Evolutionary conservation across 2,329 filamentous ascomycete species (phyloP).

Genomic region (Seiridium cupressi): DNA sequence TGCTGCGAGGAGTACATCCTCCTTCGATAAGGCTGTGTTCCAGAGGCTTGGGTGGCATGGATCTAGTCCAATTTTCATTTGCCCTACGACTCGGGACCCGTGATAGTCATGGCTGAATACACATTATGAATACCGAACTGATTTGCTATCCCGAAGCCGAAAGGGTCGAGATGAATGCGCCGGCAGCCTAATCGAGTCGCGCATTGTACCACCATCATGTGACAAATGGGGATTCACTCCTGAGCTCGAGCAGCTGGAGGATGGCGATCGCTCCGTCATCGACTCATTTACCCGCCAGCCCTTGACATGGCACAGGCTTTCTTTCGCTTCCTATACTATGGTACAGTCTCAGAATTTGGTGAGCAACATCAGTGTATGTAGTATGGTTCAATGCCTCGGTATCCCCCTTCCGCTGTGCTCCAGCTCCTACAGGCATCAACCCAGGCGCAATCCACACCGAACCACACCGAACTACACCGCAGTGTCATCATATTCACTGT

Average conservation of each 20-base stretch:
- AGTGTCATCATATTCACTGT: too few relatives aligned
- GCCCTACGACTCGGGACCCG: too few relatives aligned
- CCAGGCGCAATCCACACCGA: too few relatives aligned
- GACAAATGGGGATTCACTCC: slow-evolving; percentile 10
- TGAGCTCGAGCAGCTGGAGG: neutral
- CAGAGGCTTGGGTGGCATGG: too few relatives aligned
- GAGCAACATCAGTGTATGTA: neutral
- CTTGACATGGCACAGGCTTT: neutral
- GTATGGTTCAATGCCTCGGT: neutral
- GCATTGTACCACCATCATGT: slow-evolving; percentile 22
- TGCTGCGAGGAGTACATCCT: neutral
- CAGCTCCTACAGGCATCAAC: too few relatives aligned
- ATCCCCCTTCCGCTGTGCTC: neutral
- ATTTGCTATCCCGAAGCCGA: too few relatives aligned
- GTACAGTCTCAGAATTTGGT: neutral
- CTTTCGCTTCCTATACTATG: neutral
- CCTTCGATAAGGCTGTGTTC: too few relatives aligned
- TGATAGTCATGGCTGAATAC: too few relatives aligned
- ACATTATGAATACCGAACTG: too few relatives aligned
- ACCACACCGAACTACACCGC: too few relatives aligned
- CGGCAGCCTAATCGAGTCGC: neutral
- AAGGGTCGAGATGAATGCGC: too few relatives aligned
- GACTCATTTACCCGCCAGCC: neutral
- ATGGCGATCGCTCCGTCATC: neutral
- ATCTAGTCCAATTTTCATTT: too few relatives aligned